Evolutionary conservation across 2,329 filamentous ascomycete species (phyloP).

Genomic region (Bertia moriformis): DNA sequence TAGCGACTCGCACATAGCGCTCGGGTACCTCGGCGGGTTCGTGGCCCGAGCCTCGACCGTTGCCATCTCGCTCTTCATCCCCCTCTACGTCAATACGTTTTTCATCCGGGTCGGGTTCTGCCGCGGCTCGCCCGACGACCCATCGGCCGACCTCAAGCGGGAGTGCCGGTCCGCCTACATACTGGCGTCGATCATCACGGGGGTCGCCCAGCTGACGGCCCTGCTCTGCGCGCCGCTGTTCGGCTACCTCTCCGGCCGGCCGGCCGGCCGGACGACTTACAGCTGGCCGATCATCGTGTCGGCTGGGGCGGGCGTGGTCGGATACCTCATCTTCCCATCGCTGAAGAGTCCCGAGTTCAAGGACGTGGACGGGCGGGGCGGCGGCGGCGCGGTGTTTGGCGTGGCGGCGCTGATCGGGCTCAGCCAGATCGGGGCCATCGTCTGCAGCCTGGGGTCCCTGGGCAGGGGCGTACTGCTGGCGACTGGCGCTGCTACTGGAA

Average conservation of each 20-base stretch:
- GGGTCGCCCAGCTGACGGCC: slow-evolving; percentile 74
- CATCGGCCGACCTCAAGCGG: slow-evolving; percentile 63
- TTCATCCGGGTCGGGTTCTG: slow-evolving; percentile 74
- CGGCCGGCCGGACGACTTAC: slow-evolving; percentile 42
- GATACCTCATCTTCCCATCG: slow-evolving; percentile 65
- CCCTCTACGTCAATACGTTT: slow-evolving; percentile 81
- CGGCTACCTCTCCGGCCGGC: slow-evolving; percentile 66
- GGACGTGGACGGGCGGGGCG: slow-evolving; percentile 47
- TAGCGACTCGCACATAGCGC: slow-evolving; percentile 61
- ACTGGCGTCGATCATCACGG: slow-evolving; percentile 73
- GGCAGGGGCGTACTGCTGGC: slow-evolving; percentile 69
- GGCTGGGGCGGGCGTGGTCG: slow-evolving; percentile 59
- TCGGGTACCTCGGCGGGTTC: slow-evolving; percentile 87
- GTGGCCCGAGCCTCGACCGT: slow-evolving; percentile 90
- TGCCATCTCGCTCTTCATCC: slow-evolving; percentile 87
- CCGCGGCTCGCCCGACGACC: slow-evolving; percentile 46
- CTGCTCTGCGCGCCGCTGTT: slow-evolving; percentile 76
- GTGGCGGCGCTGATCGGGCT: slow-evolving; percentile 72
- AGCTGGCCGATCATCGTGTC: slow-evolving; percentile 65
- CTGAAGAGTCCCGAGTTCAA: slow-evolving; percentile 63
- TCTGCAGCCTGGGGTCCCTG: slow-evolving; percentile 82
- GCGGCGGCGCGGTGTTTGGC: slow-evolving; percentile 55
- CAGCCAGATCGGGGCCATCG: slow-evolving; percentile 90
- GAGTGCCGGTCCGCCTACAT: slow-evolving; percentile 79
- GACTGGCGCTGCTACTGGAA: slow-evolving; percentile 21